phyloP scores from a whole-genome alignment of 2,329 filamentous ascomycete genomes.

The Septoria linicola region DNA sequence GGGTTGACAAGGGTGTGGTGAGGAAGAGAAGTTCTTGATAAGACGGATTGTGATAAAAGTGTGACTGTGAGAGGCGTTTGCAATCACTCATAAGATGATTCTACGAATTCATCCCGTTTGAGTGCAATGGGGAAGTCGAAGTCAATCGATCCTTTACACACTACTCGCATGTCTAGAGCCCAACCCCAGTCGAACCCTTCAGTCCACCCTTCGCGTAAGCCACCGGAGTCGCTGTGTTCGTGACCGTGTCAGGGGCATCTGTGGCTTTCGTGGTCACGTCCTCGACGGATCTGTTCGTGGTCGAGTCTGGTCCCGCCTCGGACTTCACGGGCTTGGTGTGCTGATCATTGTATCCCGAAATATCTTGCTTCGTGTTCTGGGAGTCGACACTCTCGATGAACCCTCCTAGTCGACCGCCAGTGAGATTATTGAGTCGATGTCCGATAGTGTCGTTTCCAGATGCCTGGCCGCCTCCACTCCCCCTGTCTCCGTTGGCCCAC shows the following conservation, averaged over 20 bases:
- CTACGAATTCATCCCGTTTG: no score
- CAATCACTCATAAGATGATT: no score
- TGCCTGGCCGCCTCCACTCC: constrained; percentile 17
- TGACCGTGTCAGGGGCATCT: constrained; percentile 22
- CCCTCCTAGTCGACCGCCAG: constrained; percentile 41
- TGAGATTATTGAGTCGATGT: constrained; percentile 44
- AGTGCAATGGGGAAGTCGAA: no score
- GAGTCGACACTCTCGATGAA: constrained; percentile 35
- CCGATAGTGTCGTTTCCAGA: constrained; percentile 40
- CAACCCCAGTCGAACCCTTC: constrained; percentile 29
- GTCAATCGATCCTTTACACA: no score
- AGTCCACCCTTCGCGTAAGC: constrained; percentile 31
- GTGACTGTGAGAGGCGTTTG: no score
- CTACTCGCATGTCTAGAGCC: no score
- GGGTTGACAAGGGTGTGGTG: no score
- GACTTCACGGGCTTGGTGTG: constrained; percentile 21
- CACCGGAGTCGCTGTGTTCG: constrained; percentile 13
- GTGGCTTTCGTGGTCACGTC: constrained; percentile 26
- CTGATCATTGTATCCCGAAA: constrained; percentile 24
- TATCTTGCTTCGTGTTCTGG: constrained; percentile 25
- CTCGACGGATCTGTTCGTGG: constrained; percentile 25
- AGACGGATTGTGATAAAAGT: no score
- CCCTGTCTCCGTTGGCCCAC: constrained; percentile 36
- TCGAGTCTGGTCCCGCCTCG: constrained; percentile 12
- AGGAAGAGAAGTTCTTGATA: no score